Evolutionary conservation across 83 land plant genomes (phyloP).

Genomic region (Diphasiastrum complanatum): DNA sequence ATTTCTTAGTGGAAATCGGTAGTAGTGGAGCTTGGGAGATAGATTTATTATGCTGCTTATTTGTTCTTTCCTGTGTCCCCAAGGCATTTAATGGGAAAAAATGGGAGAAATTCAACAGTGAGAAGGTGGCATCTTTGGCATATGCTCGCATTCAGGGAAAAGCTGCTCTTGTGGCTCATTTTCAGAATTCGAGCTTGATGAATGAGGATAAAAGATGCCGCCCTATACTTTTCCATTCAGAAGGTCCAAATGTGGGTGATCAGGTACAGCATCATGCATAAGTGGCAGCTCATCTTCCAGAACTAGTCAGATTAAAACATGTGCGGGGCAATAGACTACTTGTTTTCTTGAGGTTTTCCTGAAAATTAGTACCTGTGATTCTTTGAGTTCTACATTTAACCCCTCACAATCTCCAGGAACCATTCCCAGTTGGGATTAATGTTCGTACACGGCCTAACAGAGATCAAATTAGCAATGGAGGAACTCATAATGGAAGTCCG

Average conservation of each 20-base stretch:
- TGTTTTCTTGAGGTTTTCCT: constrained; percentile 12
- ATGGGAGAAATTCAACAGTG: constrained; percentile 92
- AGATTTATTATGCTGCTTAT: not conserved
- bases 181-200: constrained; percentile 88
- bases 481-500: constrained; percentile 42
- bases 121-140: constrained; percentile 83
- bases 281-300: not conserved
- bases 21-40: not conserved
- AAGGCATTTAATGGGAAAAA: constrained; percentile 83
- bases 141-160: constrained; percentile 92
- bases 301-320: not conserved
- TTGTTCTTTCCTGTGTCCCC: not conserved
- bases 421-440: constrained; percentile 70
- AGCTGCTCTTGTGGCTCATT: constrained; percentile 71
- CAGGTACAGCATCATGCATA: constrained; percentile 40
- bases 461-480: constrained; percentile 22
- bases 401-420: constrained; percentile 41
- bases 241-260: constrained; percentile 70
- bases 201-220: constrained; percentile 92
- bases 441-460: constrained; percentile 49
- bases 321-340: not conserved
- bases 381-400: not conserved
- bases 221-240: constrained; percentile 81
- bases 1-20: not conserved
- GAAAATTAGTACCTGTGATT: not conserved